Percentiles rank a stretch among this genome's conserved stretches.
Conservation (phyloP, 495 filamentous ascomycete species). For the Amphirosellinia nigrospora region DNA sequence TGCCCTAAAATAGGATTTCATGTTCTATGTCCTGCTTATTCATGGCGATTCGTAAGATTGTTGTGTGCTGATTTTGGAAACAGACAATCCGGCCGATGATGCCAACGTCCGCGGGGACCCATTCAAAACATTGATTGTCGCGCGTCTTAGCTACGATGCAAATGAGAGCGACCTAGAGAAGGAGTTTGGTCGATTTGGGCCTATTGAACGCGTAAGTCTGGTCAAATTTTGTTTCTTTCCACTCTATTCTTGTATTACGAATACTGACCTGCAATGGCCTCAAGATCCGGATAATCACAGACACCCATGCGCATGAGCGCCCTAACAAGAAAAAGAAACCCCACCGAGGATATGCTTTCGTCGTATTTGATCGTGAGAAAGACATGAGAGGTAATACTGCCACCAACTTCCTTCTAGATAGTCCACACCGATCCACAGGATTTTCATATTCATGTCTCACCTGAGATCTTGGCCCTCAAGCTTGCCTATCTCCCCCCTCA, state of each 20-base stretch:
- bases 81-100: slow-evolving; percentile 77
- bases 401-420: slow-evolving; percentile 47
- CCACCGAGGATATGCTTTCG: slow-evolving; percentile 92
- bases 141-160: slow-evolving; percentile 85
- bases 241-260: background rate
- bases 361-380: slow-evolving; percentile 96
- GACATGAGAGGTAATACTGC: slow-evolving; percentile 95
- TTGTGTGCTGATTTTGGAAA: slow-evolving; percentile 21
- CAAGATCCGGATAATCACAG: slow-evolving; percentile 89
- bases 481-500: slow-evolving; percentile 54
- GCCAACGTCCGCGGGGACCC: slow-evolving; percentile 88
- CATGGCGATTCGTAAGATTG: background rate
- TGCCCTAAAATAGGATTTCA: background rate
- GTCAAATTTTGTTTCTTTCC: background rate
- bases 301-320: slow-evolving; percentile 69
- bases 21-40: slow-evolving; percentile 17
- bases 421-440: slow-evolving; percentile 43
- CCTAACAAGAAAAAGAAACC: slow-evolving; percentile 81
- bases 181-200: slow-evolving; percentile 93
- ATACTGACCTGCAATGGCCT: slow-evolving; percentile 28
- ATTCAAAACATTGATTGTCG: slow-evolving; percentile 93
- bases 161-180: slow-evolving; percentile 89
- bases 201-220: slow-evolving; percentile 82
- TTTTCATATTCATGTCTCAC: slow-evolving; percentile 42
- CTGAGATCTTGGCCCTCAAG: slow-evolving; percentile 60